Conservation (phyloP, 345 rosid genomes). For the Draba incana region DNA sequence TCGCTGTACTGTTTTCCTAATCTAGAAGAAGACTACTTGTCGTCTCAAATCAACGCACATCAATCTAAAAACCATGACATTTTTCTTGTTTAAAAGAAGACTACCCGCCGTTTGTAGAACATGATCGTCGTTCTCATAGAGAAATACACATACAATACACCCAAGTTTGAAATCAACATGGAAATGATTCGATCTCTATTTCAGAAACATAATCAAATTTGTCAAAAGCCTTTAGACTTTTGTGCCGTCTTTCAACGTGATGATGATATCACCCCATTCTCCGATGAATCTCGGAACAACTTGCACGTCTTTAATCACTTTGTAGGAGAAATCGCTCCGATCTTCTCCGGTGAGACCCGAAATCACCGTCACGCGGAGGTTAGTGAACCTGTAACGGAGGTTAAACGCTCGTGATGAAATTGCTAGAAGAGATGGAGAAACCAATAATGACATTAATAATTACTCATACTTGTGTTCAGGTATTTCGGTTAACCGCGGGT, state of each 20-base stretch:
- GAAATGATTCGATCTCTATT: not conserved
- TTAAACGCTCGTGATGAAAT: constrained; percentile 74
- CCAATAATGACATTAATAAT: no score
- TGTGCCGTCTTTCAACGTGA: constrained; percentile 76
- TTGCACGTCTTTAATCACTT: constrained; percentile 82
- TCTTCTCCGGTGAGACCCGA: constrained; percentile 87
- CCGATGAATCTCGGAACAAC: constrained; percentile 94
- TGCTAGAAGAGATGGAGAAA: no score
- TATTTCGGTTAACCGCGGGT: no score
- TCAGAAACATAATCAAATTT: no score
- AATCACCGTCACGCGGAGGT: constrained; percentile 87
- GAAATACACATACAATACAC: not conserved
- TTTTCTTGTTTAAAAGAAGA: no score
- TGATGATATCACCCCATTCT: constrained; percentile 92
- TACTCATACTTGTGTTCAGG: no score
- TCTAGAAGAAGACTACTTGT: no score
- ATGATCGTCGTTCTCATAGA: not conserved
- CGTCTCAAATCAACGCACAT: no score
- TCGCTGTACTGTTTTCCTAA: not conserved
- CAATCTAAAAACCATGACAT: no score
- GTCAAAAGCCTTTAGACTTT: constrained; percentile 66
- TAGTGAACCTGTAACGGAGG: constrained; percentile 88
- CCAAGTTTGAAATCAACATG: not conserved
- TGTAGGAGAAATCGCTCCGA: constrained; percentile 89
- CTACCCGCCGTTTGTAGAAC: not conserved